Evolutionary conservation across 2,329 filamentous ascomycete species (phyloP).

Genomic region (Exophiala sp.): DNA sequence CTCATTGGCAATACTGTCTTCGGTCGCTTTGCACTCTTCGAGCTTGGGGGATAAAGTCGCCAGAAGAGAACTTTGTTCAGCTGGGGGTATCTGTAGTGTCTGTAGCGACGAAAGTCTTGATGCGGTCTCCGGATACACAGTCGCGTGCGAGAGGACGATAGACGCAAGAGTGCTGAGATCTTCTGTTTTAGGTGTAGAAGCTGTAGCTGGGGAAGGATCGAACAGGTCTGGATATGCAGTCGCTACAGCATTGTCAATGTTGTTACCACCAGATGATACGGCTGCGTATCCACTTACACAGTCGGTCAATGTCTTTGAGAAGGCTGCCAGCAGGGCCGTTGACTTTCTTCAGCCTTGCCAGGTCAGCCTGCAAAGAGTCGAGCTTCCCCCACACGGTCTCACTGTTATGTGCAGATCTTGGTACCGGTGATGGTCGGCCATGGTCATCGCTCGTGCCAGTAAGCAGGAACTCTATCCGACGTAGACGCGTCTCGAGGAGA

Average conservation of each 20-base stretch:
- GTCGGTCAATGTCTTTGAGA: slow-evolving; percentile 40
- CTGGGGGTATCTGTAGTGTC: slow-evolving; percentile 45
- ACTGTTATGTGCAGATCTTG: slow-evolving; percentile 35
- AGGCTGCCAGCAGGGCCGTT: slow-evolving; percentile 25
- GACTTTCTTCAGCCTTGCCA: slow-evolving; percentile 38
- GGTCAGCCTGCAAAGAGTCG: slow-evolving; percentile 36
- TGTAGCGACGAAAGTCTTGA: slow-evolving; percentile 48
- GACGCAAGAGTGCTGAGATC: slow-evolving; percentile 33
- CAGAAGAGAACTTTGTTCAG: slow-evolving; percentile 39
- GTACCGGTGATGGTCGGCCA: slow-evolving; percentile 35
- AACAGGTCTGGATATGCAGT: slow-evolving; percentile 16
- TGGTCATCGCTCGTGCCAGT: slow-evolving; percentile 41
- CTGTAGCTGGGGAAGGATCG: slow-evolving; percentile 9
- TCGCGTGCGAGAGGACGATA: slow-evolving; percentile 42
- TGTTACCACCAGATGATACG: background rate
- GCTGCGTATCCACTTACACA: slow-evolving; percentile 34
- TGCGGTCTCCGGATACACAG: slow-evolving; percentile 46
- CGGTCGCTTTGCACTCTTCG: slow-evolving; percentile 34
- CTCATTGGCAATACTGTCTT: slow-evolving; percentile 38
- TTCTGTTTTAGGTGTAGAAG: slow-evolving; percentile 7
- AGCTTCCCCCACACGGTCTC: slow-evolving; percentile 41
- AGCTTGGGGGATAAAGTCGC: slow-evolving; percentile 43
- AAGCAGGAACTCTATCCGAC: slow-evolving; percentile 44
- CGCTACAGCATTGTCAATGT: slow-evolving; percentile 6
- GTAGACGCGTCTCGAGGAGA: slow-evolving; percentile 43